A percentile compares a stretch with the other conserved stretches of the same genome.
Conservation (phyloP, 192 early-diverging fungal genomes). For the Backusella macrospora region DNA sequence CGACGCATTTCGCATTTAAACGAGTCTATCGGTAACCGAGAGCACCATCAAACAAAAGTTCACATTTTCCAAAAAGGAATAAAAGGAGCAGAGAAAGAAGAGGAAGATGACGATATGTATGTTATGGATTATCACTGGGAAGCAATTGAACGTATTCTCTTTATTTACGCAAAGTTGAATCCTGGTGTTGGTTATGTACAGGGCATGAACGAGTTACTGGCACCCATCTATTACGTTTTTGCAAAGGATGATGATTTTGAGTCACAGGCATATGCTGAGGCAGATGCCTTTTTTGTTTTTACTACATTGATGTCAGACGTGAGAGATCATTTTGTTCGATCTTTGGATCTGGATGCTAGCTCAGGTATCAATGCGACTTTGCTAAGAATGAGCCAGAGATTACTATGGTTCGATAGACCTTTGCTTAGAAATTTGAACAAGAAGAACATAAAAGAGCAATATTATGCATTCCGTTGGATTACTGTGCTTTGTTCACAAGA, state of each 20-base stretch:
- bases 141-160: conserved; percentile 75
- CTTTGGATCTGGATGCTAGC: conserved; percentile 60
- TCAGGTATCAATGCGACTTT: conserved; percentile 64
- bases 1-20: conserved; percentile 66
- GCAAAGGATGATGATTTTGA: conserved; percentile 47
- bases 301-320: conserved; percentile 67
- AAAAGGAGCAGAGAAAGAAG: background rate
- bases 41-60: background rate
- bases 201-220: conserved; percentile 86
- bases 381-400: conserved; percentile 52
- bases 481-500: conserved; percentile 76
- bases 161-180: conserved; percentile 78
- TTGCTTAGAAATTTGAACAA: conserved; percentile 58
- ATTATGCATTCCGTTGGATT: conserved; percentile 81
- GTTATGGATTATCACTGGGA: conserved; percentile 74
- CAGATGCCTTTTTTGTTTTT: conserved; percentile 79
- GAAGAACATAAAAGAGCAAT: conserved; percentile 66
- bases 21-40: conserved; percentile 55
- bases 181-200: conserved; percentile 83
- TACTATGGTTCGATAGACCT: conserved; percentile 55
- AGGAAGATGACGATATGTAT: conserved; percentile 16
- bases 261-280: conserved; percentile 67
- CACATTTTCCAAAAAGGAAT: background rate
- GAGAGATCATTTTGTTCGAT: conserved; percentile 77
- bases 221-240: conserved; percentile 77